phyloP scores from a whole-genome alignment of 805 yeast genomes.

The Candida namnaoensis region DNA sequence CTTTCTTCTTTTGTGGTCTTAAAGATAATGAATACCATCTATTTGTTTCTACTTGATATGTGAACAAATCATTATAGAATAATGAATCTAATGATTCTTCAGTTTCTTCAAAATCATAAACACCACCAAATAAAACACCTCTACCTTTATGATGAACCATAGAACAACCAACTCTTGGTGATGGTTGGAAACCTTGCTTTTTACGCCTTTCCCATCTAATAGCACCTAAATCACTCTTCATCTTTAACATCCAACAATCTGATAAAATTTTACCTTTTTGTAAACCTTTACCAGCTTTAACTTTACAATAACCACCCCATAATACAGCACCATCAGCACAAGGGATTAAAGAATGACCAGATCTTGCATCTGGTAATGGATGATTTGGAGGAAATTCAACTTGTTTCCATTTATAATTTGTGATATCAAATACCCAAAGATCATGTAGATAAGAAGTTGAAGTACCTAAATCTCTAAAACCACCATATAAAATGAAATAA shows the following conservation, averaged over 20 bases:
- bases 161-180: conserved; percentile 92
- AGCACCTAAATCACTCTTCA: conserved; percentile 70
- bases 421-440: conserved; percentile 87
- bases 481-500: conserved; percentile 78
- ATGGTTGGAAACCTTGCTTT: conserved; percentile 84
- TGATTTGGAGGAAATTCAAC: conserved; percentile 79
- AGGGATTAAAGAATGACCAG: conserved; percentile 87
- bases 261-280: conserved; percentile 85
- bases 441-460: conserved; percentile 80
- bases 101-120: conserved; percentile 88
- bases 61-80: conserved; percentile 71
- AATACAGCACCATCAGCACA: conserved; percentile 72
- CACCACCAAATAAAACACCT: conserved; percentile 93
- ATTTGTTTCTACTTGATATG: conserved; percentile 79
- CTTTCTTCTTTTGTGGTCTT: conserved; percentile 51
- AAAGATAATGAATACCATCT: conserved; percentile 77
- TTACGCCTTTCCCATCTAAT: conserved; percentile 85
- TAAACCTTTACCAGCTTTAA: conserved; percentile 78
- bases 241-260: conserved; percentile 81
- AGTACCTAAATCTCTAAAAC: conserved; percentile 83
- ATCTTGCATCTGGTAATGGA: conserved; percentile 80
- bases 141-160: conserved; percentile 85
- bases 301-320: conserved; percentile 93
- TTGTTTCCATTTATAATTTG: conserved; percentile 86
- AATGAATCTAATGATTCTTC: conserved; percentile 84